A percentile compares a stretch with the other conserved stretches of the same genome.
These are phyloP conservation scores for Mycena olivaceomarginata DNA, from an alignment of 768 basidiomycete genomes.

Conservation along the genomic window DNA sequence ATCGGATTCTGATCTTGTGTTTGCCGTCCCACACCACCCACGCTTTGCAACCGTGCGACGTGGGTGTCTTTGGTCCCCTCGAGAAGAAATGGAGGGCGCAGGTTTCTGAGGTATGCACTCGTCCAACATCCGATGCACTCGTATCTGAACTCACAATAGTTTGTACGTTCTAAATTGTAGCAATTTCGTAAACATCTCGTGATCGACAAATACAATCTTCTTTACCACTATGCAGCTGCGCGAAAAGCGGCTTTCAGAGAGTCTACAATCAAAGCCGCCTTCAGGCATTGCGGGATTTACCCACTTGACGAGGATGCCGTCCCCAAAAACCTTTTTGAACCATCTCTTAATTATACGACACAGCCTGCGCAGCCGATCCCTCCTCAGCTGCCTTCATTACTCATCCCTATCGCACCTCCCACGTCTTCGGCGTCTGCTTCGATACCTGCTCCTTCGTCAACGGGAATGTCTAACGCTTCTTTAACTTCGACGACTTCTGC, in stretches of 20 bases:
- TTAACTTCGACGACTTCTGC: background rate
- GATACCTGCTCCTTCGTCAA: background rate
- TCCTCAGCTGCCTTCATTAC: background rate
- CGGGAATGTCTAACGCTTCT: background rate
- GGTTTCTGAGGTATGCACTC: conserved; percentile 14
- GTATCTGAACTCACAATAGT: background rate
- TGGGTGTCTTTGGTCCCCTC: conserved; percentile 60
- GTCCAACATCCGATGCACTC: too few relatives aligned
- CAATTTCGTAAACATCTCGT: background rate
- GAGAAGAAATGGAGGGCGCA: conserved; percentile 43
- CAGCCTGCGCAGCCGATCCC: conserved; percentile 28
- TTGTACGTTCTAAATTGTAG: conserved; percentile 3
- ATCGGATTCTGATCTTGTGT: conserved; percentile 56
- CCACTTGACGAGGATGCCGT: conserved; percentile 43
- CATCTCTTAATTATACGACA: conserved; percentile 21
- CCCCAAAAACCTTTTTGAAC: conserved; percentile 12
- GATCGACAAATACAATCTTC: conserved; percentile 45
- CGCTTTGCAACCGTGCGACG: conserved; percentile 58
- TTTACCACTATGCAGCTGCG: conserved; percentile 36
- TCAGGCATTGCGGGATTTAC: conserved; percentile 41
- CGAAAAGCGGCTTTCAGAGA: conserved; percentile 34
- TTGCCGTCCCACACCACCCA: conserved; percentile 62
- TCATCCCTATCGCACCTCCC: background rate
- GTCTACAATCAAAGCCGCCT: conserved; percentile 41
- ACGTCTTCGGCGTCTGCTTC: background rate